Base-by-base conservation (phyloP, 129 eudicot genomes). In the Helichrysum umbraculigerum region DNA sequence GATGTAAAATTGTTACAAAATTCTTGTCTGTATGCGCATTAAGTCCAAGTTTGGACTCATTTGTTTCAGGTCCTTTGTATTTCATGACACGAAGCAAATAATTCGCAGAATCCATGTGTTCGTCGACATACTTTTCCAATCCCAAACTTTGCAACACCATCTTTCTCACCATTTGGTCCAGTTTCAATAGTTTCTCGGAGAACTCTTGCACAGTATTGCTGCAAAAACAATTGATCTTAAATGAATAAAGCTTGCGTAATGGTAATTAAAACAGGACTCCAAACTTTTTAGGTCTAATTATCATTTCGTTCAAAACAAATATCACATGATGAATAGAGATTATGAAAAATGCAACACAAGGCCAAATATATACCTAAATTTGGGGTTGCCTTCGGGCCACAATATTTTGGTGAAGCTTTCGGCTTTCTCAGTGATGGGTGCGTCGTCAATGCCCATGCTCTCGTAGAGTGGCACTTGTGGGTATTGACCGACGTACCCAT, bases 101-200 rank as follows among this genome's bases (percentile, higher is more conserved):
- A 44, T 82, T 72, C 7, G 92, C 82, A 0, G 96, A 90, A 21
- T 44, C 75, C 61, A 90, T 70, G 82, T 87, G 96, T 64, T 90
- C 90, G 2, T 85, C 84, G 76, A 83, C 68, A 79, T 90, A 90
- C 10, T 81, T 83, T 1, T 83, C 84, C 25, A 87, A 16, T 1
- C 90, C 85, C 32, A 87, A 76, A 74, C 92, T 90, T 81, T 87
- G 92, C 79, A 90, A n/a, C 25, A 83, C 74, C 92, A 90, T 87
- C 50, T 56, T 85, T 70, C 96, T 85, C 51, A 87, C 78, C 37
- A 76, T 87, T 75, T 81, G 76, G 29, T 90, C 92, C 15, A 85
- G 73, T 68, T 90, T 86, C 5, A 83, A 85, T 54, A 89, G 76
- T 62, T 78, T 74, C 82, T 75, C 88, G 2, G 87, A 81, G 42